Percentiles rank a stretch among this genome's conserved stretches.
phyloP scores from a whole-genome alignment of 305 asterid species.

The Coffea humblotiana region DNA sequence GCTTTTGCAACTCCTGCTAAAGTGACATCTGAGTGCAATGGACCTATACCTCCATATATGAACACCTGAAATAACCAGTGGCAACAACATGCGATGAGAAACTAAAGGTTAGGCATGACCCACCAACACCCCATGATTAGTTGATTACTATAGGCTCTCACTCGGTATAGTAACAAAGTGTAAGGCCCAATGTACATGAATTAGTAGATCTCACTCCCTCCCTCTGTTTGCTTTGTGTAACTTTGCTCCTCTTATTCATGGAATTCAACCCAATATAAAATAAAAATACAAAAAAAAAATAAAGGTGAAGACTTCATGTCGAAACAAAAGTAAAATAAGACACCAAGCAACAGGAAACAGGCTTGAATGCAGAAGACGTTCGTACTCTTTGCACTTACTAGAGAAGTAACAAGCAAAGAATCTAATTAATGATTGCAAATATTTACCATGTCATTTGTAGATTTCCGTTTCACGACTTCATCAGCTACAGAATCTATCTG shows the following conservation, averaged over 20 bases:
- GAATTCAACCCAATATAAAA: neutral
- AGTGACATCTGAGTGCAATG: constrained; percentile 78
- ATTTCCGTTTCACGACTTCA: constrained; percentile 76
- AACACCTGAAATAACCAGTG: constrained; percentile 56
- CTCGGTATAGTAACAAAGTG: neutral
- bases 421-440: constrained; percentile 1
- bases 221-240: neutral
- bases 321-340: no score
- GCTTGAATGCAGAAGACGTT: no score
- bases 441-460: constrained; percentile 71
- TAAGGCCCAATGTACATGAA: neutral
- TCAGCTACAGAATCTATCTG: constrained; percentile 90
- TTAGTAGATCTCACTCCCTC: constrained; percentile 1
- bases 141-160: constrained; percentile 1
- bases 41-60: constrained; percentile 89
- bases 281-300: no score
- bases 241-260: neutral
- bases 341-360: no score
- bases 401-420: neutral
- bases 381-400: no score
- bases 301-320: no score
- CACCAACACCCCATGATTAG: neutral
- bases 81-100: constrained; percentile 1
- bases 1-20: constrained; percentile 92
- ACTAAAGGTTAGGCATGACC: neutral